phyloP scores from a whole-genome alignment of 768 basidiomycete genomes.

The Guyanaporus albipodus region DNA sequence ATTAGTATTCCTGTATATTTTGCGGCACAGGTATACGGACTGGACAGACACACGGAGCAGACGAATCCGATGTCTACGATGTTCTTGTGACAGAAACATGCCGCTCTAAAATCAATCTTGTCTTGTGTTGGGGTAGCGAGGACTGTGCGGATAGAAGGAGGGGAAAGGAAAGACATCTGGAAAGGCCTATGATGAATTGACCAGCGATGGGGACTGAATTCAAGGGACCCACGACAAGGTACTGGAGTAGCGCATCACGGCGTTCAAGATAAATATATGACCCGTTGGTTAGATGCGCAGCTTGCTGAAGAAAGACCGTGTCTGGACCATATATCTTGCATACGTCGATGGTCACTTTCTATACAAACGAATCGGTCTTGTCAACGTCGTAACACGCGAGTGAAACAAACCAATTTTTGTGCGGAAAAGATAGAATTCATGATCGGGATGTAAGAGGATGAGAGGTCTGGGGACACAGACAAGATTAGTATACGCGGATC shows the following conservation, averaged over 20 bases:
- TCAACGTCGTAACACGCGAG: background rate
- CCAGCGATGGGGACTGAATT: background rate
- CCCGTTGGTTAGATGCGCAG: slow-evolving; percentile 91
- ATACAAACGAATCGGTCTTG: slow-evolving; percentile 24
- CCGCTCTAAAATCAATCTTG: slow-evolving; percentile 93
- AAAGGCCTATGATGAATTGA: slow-evolving; percentile 3
- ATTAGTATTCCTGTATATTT: slow-evolving; percentile 7
- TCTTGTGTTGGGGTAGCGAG: slow-evolving; percentile 90
- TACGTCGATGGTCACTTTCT: slow-evolving; percentile 98
- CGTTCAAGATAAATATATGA: slow-evolving; percentile 84
- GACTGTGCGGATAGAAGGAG: slow-evolving; percentile 66
- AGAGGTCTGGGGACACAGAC: slow-evolving; percentile 88
- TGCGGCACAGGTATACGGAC: slow-evolving; percentile 43
- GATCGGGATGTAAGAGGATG: slow-evolving; percentile 91
- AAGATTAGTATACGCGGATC: slow-evolving; percentile 70
- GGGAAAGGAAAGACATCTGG: slow-evolving; percentile 82
- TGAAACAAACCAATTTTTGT: slow-evolving; percentile 77
- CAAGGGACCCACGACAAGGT: slow-evolving; percentile 60
- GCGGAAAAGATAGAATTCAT: slow-evolving; percentile 99
- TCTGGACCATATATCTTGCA: slow-evolving; percentile 88
- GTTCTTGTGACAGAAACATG: slow-evolving; percentile 98
- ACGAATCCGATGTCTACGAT: slow-evolving; percentile 97
- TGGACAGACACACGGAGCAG: slow-evolving; percentile 97
- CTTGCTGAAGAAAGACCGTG: slow-evolving; percentile 95
- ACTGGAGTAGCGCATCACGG: slow-evolving; percentile 86